Percentiles rank a stretch among this genome's conserved stretches.
Evolutionary conservation across 2,329 filamentous ascomycete species (phyloP).

Genomic region (Aspergillus persii): DNA sequence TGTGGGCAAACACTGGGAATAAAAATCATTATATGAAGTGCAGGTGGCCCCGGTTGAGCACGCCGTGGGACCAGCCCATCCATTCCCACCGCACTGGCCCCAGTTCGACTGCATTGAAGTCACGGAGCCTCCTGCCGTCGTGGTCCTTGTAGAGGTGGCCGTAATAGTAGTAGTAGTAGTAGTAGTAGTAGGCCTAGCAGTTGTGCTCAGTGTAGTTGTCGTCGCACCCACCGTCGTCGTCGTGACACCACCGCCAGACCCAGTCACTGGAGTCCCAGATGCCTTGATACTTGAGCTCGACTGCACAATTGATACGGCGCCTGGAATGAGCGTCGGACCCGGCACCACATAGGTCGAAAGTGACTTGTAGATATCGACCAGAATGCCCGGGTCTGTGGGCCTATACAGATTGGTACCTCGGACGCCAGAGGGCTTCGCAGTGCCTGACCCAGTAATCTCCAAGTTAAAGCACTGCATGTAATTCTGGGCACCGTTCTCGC

Average conservation of each 20-base stretch:
- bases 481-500: constrained; percentile 46
- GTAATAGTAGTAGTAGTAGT: not conserved
- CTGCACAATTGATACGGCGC: constrained; percentile 13
- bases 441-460: constrained; percentile 53
- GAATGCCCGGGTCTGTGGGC: constrained; percentile 54
- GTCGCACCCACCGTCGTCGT: not conserved
- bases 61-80: not conserved
- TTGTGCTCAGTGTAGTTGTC: not conserved
- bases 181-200: not conserved
- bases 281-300: constrained; percentile 16
- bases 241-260: not conserved
- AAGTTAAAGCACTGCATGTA: constrained; percentile 59
- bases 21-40: not conserved
- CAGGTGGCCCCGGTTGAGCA: not conserved
- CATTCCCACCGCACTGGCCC: not conserved
- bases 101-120: not conserved
- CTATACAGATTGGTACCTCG: constrained; percentile 55
- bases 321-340: constrained; percentile 15
- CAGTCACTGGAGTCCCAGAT: constrained; percentile 9
- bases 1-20: not conserved
- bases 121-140: not conserved
- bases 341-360: constrained; percentile 16
- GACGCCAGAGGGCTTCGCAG: constrained; percentile 44
- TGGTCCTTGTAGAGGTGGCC: not conserved
- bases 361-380: constrained; percentile 53